These are phyloP conservation scores for Trametopsis cervina DNA, from an alignment of 768 basidiomycete genomes.

Conservation along the genomic window DNA sequence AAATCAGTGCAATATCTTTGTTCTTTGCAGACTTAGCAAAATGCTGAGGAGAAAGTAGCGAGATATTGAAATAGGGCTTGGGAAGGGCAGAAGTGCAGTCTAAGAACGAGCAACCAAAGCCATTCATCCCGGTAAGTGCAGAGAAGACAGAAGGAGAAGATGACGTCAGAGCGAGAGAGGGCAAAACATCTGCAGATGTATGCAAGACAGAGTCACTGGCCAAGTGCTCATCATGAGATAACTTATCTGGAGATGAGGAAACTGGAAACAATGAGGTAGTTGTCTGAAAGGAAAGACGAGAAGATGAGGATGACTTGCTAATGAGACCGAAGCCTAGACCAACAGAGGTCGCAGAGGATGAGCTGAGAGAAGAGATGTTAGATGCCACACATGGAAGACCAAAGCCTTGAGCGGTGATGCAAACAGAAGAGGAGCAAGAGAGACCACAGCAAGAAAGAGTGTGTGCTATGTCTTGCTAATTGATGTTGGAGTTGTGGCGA, in stretches of 20 bases:
- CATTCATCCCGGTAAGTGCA: no score
- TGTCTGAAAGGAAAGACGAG: no score
- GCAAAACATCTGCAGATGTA: no score
- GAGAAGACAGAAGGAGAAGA: no score
- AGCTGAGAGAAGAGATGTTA: background rate
- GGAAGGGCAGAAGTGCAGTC: no score
- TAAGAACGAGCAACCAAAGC: no score
- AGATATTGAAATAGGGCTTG: no score
- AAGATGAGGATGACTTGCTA: no score
- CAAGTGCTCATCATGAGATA: background rate
- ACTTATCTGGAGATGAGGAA: background rate
- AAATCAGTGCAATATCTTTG: background rate
- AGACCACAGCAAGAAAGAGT: conserved; percentile 17
- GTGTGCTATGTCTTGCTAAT: conserved; percentile 27
- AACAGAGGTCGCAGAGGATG: conserved; percentile 7
- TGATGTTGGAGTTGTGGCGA: conserved; percentile 28
- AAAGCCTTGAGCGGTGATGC: conserved; percentile 17
- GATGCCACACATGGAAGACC: conserved; percentile 28
- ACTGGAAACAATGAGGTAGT: background rate
- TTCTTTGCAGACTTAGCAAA: background rate
- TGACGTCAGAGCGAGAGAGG: no score
- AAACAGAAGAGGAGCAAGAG: conserved; percentile 13
- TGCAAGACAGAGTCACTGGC: no score
- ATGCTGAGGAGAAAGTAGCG: background rate
- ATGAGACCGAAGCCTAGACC: conserved; percentile 20